Evolutionary conservation across 1,284 basidiomycete species (phyloP), one percentile per base, ranked within the genome.

Genomic region (Irpex lacteus): DNA sequence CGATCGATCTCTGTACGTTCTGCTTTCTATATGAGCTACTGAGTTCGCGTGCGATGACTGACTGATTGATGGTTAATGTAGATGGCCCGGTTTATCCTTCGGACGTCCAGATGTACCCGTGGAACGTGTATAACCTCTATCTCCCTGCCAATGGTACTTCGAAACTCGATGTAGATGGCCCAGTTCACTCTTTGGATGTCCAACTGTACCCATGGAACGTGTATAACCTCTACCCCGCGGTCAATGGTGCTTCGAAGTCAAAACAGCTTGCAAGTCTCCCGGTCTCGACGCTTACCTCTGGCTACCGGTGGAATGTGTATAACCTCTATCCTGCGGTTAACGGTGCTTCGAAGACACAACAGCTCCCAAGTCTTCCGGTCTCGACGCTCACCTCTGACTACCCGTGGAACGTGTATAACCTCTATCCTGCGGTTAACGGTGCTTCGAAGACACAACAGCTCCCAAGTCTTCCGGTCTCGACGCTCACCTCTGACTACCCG

Each of bases 31-130:
- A 26, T 37, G 18, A 26, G 26, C 11, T n/a, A 2, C 11, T 47
- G 4, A 1, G 32, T 32, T 32, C 4, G 5, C 32, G 11, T 18
- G 54, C 5, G 9, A 8, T 36, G 3, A 56, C 38, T 21, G 36
- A 21, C 49, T 34, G 6, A 7, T 65, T 6, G 5, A 6, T 34
- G 5, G 15, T 15, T 5, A 3, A 32, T 21, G n/a, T 61, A 66
- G 66, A 69, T 60, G 59, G 63, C 55, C 44, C 44, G 4, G 18
- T 44, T 18, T 44, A 59, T 3, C 58, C 58, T 6, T 44, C 19
- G 81, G 83, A 82, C 66, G 71, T 73, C 15, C 63, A 75, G 11
- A 74, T 73, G 9, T 69, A 69, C 59, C 68, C 68, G 26, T 15
- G 52, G 32, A 69, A 66, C 4, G 44, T 67, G n/a, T 60, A 64